Base-by-base conservation (phyloP, 2,329 filamentous ascomycete species). In the Hypoxylon sp. region DNA sequence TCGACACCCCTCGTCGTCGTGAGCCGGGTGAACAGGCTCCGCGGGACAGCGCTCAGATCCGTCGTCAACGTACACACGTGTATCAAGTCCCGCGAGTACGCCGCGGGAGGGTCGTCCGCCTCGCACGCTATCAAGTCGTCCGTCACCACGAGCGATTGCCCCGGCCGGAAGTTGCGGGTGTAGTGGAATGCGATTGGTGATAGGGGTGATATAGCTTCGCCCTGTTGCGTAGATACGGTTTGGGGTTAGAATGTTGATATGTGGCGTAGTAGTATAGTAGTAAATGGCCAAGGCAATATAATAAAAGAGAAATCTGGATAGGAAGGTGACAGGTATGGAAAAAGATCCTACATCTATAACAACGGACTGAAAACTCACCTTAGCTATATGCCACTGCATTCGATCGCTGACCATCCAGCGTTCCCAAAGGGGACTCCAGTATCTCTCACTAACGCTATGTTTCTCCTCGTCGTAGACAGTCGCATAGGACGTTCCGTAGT, bases 371-470 rank as follows among this genome's bases (percentile, higher is more conserved):
- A 7, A 59, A 78, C 82, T 71, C 73, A 89, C 90, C 85, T 93
- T 93, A 66, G 88, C 87, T 75, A 94, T 92, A 77, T 94, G 91
- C 92, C 92, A 94, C 78, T 93, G 90, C 91, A 95, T 94, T 50
- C 91, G 85, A 77, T 94, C 90, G 47, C 86, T 89, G 5, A 94
- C 91, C 91, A 93, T 94, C 91, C 90, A 94, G 51, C 91, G 80
- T 79, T 94, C 91, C 91, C 91, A 93, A 23, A 94, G 77, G 5
- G 90, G 91, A 70, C 88, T 91, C 91, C 91, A 94, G 74, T 94
- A 94, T 53, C 91, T 81, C 76, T 94, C 91, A 45, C 83, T 86
- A 5, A 92, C 87, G 2, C 87, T 87, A 76, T 95, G 92, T 75
- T 90, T 91, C 51, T 86, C 84, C 74, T 92, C 90, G 70, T 94